Percentiles rank a stretch among this genome's conserved stretches.
Conservation (phyloP, 2,329 filamentous ascomycete genomes). For the Xylaria sp. region DNA sequence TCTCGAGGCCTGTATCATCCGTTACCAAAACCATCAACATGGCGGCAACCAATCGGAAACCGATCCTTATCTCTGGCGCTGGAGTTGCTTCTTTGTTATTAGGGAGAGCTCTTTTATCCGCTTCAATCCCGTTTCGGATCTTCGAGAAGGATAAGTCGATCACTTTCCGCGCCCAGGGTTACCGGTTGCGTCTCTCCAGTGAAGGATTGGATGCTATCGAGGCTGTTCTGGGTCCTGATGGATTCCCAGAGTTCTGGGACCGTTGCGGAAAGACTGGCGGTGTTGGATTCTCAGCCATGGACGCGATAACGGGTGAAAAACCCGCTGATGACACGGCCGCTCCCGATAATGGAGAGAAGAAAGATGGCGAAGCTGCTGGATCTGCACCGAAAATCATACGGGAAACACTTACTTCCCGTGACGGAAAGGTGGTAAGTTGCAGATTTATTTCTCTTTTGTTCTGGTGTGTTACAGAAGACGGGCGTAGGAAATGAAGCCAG, state of each 20-base stretch:
- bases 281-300: conserved; percentile 58
- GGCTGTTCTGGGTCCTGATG: conserved; percentile 60
- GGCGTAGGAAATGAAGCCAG: not conserved
- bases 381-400: not conserved
- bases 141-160: conserved; percentile 65
- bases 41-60: conserved; percentile 39
- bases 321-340: conserved; percentile 37
- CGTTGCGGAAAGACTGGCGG: conserved; percentile 69
- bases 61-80: conserved; percentile 57
- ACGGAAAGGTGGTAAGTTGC: conserved; percentile 60
- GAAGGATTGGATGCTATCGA: conserved; percentile 66
- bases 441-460: not conserved
- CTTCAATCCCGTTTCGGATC: conserved; percentile 62
- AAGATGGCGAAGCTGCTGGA: conserved; percentile 29
- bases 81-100: conserved; percentile 58
- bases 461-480: not conserved
- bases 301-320: conserved; percentile 64
- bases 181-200: conserved; percentile 49
- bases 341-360: not conserved
- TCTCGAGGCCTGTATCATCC: not conserved
- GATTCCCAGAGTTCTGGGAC: conserved; percentile 67
- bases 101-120: conserved; percentile 55
- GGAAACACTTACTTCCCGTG: conserved; percentile 60
- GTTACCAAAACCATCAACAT: conserved; percentile 15
- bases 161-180: conserved; percentile 69